Base-by-base conservation (phyloP, 495 filamentous ascomycete species). In the Apodospora peruviana region DNA sequence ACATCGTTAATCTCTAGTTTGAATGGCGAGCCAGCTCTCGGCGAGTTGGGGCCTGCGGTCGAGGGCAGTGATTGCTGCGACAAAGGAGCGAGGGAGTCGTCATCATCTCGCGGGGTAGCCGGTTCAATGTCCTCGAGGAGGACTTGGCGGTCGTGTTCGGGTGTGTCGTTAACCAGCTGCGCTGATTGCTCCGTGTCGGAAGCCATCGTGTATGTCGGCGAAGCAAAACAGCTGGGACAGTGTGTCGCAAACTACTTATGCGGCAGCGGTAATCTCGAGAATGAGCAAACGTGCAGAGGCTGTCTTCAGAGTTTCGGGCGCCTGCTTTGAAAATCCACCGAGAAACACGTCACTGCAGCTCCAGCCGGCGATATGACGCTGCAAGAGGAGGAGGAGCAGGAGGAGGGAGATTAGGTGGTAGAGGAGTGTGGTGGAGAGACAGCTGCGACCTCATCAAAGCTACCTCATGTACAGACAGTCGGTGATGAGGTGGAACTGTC, bases 11-110 rank as follows among this genome's bases (percentile, higher is more conserved):
- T 22, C 39, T 75, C 71, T 20, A 63, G 60, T 47, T 59, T 62
- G 53, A 75, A 71, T 0, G 60, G 67, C 12, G 58, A 46, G 7
- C 50, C 21, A 11, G 65, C 62, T 42, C 67, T 47, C 19, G 71
- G 73, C 11, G 73, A 75, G 22, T 63, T 61, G 9, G 70, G 59
- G 3, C 45, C 65, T 53, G 70, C 68, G 12, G 73, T 74, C 1
- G 71, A 71, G 32, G 67, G 70, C 14, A 76, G 64, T 35, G 69
- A 72, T 16, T 65, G 59, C 29, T 73, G 70, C 22, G 71, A 75
- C 22, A 53, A 60, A 11, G 65, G 47, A 19, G 48, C 50, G 24
- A 60, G 17, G n/a, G n/a, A n/a, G 3, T 51, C 55, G 5, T 61
- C 64, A 36, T 57, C 55, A 44, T 70, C 68, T 37, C 50, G 70